Evolutionary conservation across 805 yeast genomes (phyloP), one percentile per base, ranked within the genome.

Genomic region (Kazachstania taianensis): DNA sequence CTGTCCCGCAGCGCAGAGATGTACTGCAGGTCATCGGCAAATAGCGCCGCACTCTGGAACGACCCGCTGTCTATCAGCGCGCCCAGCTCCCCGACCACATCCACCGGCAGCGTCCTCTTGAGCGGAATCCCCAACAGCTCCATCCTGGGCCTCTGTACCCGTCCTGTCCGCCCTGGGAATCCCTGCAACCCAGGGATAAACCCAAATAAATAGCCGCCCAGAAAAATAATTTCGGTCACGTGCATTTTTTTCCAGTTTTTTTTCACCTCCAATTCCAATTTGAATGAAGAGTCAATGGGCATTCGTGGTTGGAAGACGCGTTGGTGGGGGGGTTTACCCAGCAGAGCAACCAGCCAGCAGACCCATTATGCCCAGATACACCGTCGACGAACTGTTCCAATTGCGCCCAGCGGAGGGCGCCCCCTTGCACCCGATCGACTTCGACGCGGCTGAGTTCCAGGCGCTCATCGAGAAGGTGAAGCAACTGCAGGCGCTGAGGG

Each of bases 331-430:
- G n/a, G n/a, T n/a, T n/a, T n/a, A n/a, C 27, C 13, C 4, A 20
- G 26, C 6, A 26, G 25, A 27, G 20, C 24, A 14, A 20, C 31
- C n/a, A n/a, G n/a, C n/a, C n/a, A n/a, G n/a, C n/a, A n/a, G 19
- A 28, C 13, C 9, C 12, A 10, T 12, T 29, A 42, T 42, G 46
- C 36, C 32, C 28, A 42, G 36, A 31, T 81, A 80, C 64, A 76
- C 85, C 30, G 79, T 76, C 56, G 83, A 79, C 58, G 77, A 79
- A 63, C 70, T 81, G 56, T 59, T 74, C 28, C 70, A 66, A 38
- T 65, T 67, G 52, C 73, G 75, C 49, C 70, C 70, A 30, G 65
- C 65, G 36, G 83, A 78, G 13, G 62, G 69, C 43, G 65, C 70
- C 35, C 76, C 85, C 28, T 72, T 70, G 41, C 65, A 71, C 35